phyloP scores from a whole-genome alignment of 306 rosid genomes.

The Pyrus communis region DNA sequence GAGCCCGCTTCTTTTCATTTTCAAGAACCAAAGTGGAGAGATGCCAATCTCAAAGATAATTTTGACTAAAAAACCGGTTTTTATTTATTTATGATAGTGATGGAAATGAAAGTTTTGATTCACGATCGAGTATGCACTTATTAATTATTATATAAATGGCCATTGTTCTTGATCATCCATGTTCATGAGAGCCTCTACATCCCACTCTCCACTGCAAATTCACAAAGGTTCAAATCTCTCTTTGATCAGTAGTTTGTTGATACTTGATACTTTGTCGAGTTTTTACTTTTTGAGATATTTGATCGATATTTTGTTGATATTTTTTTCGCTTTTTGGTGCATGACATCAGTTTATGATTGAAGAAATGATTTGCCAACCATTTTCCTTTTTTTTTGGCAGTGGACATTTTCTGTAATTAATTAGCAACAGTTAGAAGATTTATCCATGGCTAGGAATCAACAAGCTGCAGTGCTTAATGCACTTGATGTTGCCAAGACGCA shows the following conservation, averaged over 20 bases:
- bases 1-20: too few relatives aligned
- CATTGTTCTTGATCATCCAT: neutral
- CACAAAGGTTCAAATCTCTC: neutral
- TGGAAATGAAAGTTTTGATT: neutral
- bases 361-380: neutral
- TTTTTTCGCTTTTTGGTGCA: too few relatives aligned
- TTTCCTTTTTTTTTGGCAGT: neutral
- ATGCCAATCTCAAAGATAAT: neutral
- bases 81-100: neutral
- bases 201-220: neutral
- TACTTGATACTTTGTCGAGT: too few relatives aligned
- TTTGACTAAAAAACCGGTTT: too few relatives aligned
- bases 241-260: too few relatives aligned
- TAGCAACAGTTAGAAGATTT: neutral
- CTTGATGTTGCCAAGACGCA: slow-evolving; percentile 6
- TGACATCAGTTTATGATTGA: too few relatives aligned
- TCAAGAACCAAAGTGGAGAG: neutral
- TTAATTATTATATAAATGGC: neutral
- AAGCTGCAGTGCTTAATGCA: slow-evolving; percentile 2
- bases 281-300: too few relatives aligned
- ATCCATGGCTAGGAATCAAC: neutral
- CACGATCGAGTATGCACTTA: neutral
- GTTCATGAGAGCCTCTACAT: neutral
- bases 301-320: too few relatives aligned
- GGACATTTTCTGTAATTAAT: neutral